Conservation (phyloP, 208 protist genomes). For the Sergeia podlipaevii region DNA sequence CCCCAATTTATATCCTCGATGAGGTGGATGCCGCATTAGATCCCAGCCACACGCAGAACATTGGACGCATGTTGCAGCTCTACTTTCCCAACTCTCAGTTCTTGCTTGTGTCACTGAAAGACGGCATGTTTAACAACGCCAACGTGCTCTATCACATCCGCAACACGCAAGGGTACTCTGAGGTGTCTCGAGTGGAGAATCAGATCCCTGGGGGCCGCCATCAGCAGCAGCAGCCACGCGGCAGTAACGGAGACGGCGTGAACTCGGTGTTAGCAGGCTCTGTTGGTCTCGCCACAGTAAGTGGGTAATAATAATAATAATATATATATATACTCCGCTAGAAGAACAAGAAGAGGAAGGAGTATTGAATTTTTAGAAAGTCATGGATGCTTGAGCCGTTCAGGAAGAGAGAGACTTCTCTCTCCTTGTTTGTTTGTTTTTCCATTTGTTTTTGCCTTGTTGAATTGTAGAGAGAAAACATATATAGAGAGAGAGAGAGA, state of each 20-base stretch:
- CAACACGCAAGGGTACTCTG: constrained; percentile 89
- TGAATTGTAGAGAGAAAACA: too few relatives aligned
- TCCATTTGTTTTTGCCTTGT: too few relatives aligned
- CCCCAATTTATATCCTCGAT: constrained; percentile 99
- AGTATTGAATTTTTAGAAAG: too few relatives aligned
- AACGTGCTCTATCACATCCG: constrained; percentile 99
- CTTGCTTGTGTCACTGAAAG: constrained; percentile 99
- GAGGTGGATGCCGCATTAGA: constrained; percentile 99
- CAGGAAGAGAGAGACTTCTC: too few relatives aligned
- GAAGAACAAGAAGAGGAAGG: too few relatives aligned
- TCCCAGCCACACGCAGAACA: constrained; percentile 99
- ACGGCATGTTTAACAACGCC: constrained; percentile 99
- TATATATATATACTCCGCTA: too few relatives aligned
- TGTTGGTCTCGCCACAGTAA: too few relatives aligned
- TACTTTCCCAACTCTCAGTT: constrained; percentile 99
- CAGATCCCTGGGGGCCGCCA: neutral
- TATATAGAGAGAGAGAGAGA: too few relatives aligned
- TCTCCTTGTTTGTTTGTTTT: too few relatives aligned
- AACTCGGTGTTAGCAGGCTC: constrained; percentile 1
- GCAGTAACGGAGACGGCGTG: neutral
- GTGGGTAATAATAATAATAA: too few relatives aligned
- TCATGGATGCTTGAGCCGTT: too few relatives aligned
- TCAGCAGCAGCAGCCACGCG: neutral
- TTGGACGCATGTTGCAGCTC: constrained; percentile 96
- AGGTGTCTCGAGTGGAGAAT: constrained; percentile 66